A percentile compares a stretch with the other conserved stretches of the same genome.
phyloP scores from a whole-genome alignment of 2,329 filamentous ascomycete species.

The Xylaria polymorpha region DNA sequence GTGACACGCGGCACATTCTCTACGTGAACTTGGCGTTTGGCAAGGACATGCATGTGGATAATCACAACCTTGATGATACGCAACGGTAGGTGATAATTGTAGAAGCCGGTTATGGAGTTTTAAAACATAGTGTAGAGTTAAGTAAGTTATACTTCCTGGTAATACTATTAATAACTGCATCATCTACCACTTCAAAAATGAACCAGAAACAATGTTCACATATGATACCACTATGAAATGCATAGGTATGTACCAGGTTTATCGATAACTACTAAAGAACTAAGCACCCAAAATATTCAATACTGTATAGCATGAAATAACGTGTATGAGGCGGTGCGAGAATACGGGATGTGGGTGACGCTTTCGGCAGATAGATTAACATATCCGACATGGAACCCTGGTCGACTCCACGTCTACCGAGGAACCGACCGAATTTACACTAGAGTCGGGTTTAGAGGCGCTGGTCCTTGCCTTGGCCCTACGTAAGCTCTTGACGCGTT shows the following conservation, averaged over 20 bases:
- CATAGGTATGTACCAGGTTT: neutral
- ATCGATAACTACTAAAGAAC: neutral
- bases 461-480: neutral
- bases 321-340: neutral
- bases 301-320: neutral
- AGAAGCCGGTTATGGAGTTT: neutral
- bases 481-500: constrained; percentile 7
- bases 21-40: neutral
- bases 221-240: neutral
- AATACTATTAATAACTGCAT: neutral
- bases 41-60: neutral
- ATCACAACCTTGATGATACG: neutral
- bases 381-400: neutral
- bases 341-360: constrained; percentile 23
- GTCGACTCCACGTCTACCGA: neutral
- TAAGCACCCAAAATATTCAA: neutral
- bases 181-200: neutral
- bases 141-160: neutral
- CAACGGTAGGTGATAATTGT: neutral
- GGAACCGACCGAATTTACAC: neutral
- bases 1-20: neutral
- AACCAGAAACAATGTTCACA: neutral
- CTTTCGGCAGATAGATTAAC: constrained; percentile 10
- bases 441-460: neutral
- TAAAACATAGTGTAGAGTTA: neutral